phyloP scores from a whole-genome alignment of 169 alveolate genomes.

The Neospora caninum region DNA sequence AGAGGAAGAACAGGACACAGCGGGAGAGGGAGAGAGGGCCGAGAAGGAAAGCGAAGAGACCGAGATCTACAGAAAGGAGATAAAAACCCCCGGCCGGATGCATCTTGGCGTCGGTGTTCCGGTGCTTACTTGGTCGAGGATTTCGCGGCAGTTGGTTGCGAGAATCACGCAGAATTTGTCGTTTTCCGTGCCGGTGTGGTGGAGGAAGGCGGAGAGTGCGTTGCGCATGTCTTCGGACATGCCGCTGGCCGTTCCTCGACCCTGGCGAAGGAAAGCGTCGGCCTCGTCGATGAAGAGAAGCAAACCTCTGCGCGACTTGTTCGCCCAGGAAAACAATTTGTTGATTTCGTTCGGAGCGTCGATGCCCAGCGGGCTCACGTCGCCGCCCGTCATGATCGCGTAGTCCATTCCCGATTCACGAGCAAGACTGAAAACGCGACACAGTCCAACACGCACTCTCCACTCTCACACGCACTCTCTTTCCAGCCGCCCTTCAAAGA shows the following conservation, averaged over 20 bases:
- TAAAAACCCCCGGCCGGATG: no score
- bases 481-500: neutral
- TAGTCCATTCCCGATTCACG: constrained; percentile 93
- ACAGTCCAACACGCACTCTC: neutral
- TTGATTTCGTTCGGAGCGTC: constrained; percentile 94
- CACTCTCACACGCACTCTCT: neutral
- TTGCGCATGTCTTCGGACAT: constrained; percentile 94
- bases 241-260: constrained; percentile 32
- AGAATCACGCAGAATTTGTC: constrained; percentile 91
- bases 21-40: no score
- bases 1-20: no score
- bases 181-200: constrained; percentile 97
- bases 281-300: constrained; percentile 98
- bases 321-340: constrained; percentile 96
- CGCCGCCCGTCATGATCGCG: constrained; percentile 97
- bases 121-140: constrained; percentile 87
- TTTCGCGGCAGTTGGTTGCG: constrained; percentile 96
- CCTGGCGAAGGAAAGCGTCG: constrained; percentile 93
- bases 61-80: no score
- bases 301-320: constrained; percentile 90
- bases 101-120: neutral
- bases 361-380: constrained; percentile 96
- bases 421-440: constrained; percentile 59
- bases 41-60: no score
- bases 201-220: constrained; percentile 91